Evolutionary conservation across 1,139 yeast genomes (phyloP).

Genomic region (Waltiozyma sp.): DNA sequence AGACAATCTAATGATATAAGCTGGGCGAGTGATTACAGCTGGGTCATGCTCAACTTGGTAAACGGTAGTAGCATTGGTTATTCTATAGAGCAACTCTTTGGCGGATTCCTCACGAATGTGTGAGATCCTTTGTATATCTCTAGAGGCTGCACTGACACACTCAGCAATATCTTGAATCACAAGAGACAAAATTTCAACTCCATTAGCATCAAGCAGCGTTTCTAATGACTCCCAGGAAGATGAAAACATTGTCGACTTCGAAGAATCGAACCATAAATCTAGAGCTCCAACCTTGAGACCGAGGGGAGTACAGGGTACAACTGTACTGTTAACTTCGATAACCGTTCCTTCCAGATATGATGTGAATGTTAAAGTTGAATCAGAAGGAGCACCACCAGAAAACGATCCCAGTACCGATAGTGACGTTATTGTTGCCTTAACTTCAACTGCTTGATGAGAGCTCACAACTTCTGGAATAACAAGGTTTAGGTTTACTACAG

Average conservation of each 20-base stretch:
- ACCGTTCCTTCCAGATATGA: not conserved
- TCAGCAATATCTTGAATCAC: not conserved
- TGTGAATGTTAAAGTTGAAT: not conserved
- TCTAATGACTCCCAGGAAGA: conserved; percentile 26
- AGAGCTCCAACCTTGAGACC: conserved; percentile 20
- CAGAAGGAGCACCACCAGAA: not conserved
- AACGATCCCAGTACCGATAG: conserved; percentile 12
- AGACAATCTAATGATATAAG: conserved; percentile 63
- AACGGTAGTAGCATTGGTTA: conserved; percentile 52
- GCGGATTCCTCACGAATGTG: not conserved
- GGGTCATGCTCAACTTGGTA: conserved; percentile 72
- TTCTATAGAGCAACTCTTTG: conserved; percentile 37
- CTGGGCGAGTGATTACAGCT: conserved; percentile 80
- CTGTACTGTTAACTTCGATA: not conserved
- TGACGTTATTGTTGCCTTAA: conserved; percentile 2
- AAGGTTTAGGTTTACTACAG: conserved; percentile 17
- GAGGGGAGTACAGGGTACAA: conserved; percentile 9
- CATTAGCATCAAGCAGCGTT: conserved; percentile 23
- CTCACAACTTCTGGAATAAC: conserved; percentile 4
- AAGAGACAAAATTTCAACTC: not conserved
- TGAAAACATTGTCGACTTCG: conserved; percentile 24
- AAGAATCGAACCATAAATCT: conserved; percentile 33
- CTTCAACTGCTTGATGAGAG: not conserved
- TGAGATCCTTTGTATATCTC: not conserved
- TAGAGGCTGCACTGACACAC: not conserved